phyloP scores from a whole-genome alignment of 495 filamentous ascomycete species.

The Neurospora sp. region DNA sequence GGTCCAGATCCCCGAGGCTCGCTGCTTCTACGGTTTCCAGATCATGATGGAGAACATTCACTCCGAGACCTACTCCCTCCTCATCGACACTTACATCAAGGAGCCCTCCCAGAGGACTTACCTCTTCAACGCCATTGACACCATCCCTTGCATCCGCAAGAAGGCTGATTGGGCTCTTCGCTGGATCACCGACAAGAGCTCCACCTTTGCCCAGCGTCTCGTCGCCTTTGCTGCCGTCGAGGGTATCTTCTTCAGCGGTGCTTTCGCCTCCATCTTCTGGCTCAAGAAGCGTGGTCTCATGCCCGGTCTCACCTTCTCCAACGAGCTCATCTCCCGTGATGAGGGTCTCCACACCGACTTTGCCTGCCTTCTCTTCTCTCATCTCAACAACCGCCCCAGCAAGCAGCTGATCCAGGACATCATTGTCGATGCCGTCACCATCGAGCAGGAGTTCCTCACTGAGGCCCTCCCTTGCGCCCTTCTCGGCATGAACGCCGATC shows the following conservation, averaged over 20 bases:
- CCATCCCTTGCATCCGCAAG: conserved; percentile 86
- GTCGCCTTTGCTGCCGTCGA: conserved; percentile 97
- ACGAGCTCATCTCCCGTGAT: conserved; percentile 98
- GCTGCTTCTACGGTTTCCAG: conserved; percentile 99
- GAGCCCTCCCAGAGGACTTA: conserved; percentile 92
- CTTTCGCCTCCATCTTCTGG: conserved; percentile 99
- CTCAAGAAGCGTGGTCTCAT: conserved; percentile 99
- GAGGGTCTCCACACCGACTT: conserved; percentile 99
- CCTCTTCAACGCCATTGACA: conserved; percentile 97
- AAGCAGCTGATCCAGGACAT: conserved; percentile 72
- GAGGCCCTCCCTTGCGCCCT: conserved; percentile 86
- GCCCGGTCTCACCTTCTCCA: conserved; percentile 97
- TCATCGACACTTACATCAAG: conserved; percentile 99
- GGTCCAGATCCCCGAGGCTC: conserved; percentile 94
- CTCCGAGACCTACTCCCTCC: conserved; percentile 97
- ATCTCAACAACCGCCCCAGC: conserved; percentile 82
- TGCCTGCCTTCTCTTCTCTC: conserved; percentile 90
- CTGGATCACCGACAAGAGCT: conserved; percentile 88
- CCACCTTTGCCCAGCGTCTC: conserved; percentile 89
- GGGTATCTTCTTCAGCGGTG: conserved; percentile 99
- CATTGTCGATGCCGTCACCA: conserved; percentile 85
- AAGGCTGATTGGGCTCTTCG: conserved; percentile 96
- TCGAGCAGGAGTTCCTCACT: conserved; percentile 96
- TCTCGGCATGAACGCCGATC: conserved; percentile 90
- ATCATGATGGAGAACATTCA: conserved; percentile 99